Base-by-base conservation (phyloP, 805 yeast species). In the Scheffersomyces spartinae region DNA sequence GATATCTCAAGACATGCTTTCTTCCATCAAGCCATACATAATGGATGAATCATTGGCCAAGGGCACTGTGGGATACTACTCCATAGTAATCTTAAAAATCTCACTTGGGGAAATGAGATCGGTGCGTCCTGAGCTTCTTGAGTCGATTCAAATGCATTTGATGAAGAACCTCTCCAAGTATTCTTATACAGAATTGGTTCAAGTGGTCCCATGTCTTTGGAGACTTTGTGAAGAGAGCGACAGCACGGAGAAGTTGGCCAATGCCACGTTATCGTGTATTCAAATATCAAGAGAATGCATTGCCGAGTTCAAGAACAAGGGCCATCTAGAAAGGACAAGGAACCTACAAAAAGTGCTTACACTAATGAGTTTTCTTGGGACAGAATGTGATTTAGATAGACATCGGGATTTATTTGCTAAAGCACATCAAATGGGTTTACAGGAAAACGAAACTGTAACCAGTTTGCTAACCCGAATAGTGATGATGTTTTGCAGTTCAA, bases 141-240 rank as follows among this genome's bases (percentile, higher is more conserved):
- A 45, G 13, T 64, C 60, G 7, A 59, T 74, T 9, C 76, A 71
- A 41, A 39, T 57, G 0, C 57, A 68, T 2, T 38, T 82, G n/a
- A 42, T 80, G 33, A 55, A 55, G 17, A 52, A 68, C 17, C 45
- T 82, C 17, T 74, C 86, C 2, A 75, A 68, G 33, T 67, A 76
- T 49, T 67, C 62, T 26, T 60, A 64, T 0, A 57, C 45, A 30
- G 91, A 81, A 36, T 47, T 82, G 6, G 69, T 69, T n/a, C 75
- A 74, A 40, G 94, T 88, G 0, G 65, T 82, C 45, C 84, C 85
- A 1, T 62, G 82, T 29, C 49, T 71, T 4, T 74, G 84, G 78
- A 47, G 47, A 6, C 51, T 81, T 0, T 62, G 80, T 2, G 40
- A 35, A 3, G 48, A 66, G 38, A 55, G 62, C 20, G 49, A 58